Evolutionary conservation across 2,329 filamentous ascomycete species (phyloP), one percentile per base, ranked within the genome.

Genomic region (Mycosphaerelloides madeirae): DNA sequence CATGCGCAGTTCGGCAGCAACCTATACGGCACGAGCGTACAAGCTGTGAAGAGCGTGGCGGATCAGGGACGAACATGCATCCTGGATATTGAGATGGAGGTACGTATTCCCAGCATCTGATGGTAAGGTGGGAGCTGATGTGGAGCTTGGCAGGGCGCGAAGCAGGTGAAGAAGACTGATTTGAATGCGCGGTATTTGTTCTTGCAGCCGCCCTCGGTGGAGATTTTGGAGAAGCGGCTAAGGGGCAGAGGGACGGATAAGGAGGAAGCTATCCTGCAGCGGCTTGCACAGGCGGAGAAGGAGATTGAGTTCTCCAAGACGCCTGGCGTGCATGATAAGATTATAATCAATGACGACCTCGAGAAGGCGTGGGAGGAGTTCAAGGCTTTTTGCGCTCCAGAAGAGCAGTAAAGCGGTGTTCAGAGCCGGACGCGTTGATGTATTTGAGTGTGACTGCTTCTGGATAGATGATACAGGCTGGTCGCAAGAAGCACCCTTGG

Each of bases 31-130:
- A 95, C 89, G 4, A 87, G 81, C 64, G 82, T 87, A 61, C 75
- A 77, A 67, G 87, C 87, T 20, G 87, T 95, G 52, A 78, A 83
- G 66, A 80, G 87, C 60, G 82, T 90, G 65, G 78, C 78, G 2
- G 77, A 79, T 49, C 80, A 83, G 69, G 76, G 76, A 35, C 79
- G 80, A 68, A 84, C 82, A 14, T 91, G 90, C 50, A 81, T 96
- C 37, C 72, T 96, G 56, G 91, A 97, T 66, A 97, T 96, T 63
- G 91, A 96, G 76, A 95, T 96, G 87, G 89, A 95, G 79, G 83
- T 84, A 64, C 28, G 70, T 58, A 25, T 7, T 28, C 6, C 29
- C 13, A 14, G 29, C 28, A 28, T n/a, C 7, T 28, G 18, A 41
- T 13, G 20, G 32, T 25, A 5, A 25, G 4, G 25, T 6, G 1